Base-by-base conservation (phyloP, 129 eudicot species). In the Artemisia argyi region DNA sequence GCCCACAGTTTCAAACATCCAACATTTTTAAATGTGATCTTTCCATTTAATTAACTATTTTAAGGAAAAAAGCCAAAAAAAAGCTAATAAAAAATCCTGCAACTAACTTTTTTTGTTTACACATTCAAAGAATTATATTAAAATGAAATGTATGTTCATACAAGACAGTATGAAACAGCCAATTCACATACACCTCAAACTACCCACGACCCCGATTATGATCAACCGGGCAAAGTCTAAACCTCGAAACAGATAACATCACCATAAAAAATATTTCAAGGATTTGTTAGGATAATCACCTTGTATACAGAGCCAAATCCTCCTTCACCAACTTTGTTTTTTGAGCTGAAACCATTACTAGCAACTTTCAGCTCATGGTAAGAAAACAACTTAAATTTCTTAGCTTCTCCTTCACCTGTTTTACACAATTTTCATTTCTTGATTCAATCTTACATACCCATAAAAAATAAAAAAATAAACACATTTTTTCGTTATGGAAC, bases 251-350 rank as follows among this genome's bases (percentile, higher is more conserved):
- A 20, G 15, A 55, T 44, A 51, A 3, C 17, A 63, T 63, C 2
- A 39, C 39, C 19, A 46, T 24, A 56, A 56, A 19, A 44, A 54
- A 68, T 39, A 39, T 7, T 39, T 39, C 32, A 51, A 44, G 54
- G 12, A 61, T 2, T 50, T 32, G 61, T 15, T 35, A 14, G 47
- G 26, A 56, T 19, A 64, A 46, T 61, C 66, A 87, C 97, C 91
- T 87, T 87, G 66, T 83, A 90, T 68, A 90, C 97, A 77, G 76
- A 81, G 65, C 91, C 97, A 76, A 79, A 85, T 42, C 85, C 88
- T 28, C 97, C 97, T 57, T 90, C 87, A 24, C 94, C 97, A 72
- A 90, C 78, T 76, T 87, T 87, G 73, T 87, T 78, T 55, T 77
- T 78, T 48, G 83, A 66, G 62, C 83, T 77, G 70, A 87, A 90